Evolutionary conservation across 2,329 filamentous ascomycete species (phyloP), one percentile per base, ranked within the genome.

Genomic region (Dothideomycetes sp.): DNA sequence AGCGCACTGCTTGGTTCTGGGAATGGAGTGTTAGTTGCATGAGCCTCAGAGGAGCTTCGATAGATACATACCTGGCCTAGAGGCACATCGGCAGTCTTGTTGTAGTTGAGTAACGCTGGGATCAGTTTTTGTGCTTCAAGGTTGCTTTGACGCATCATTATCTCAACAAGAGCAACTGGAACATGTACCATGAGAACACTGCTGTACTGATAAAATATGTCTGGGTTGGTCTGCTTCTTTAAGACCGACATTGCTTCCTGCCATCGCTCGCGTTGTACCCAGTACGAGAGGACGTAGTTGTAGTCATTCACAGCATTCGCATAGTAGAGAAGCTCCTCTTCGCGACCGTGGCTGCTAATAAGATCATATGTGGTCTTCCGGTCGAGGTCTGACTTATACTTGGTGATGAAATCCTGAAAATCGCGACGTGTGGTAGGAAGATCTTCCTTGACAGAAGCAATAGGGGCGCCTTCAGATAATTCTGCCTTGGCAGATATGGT

Each of bases 251-350:
- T 68, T 2, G 87, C 86, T 52, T 95, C 87, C 4, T 68, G 64
- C 91, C 91, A 98, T 51, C 84, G 77, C 62, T 96, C 91, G 44
- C 89, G 75, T 61, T 96, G 91, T 14, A 96, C 82, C 91, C 91
- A 98, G 61, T 98, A 98, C 8, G 85, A 84, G 11, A 98, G 68
- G 16, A 96, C 87, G 55, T 94, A 98, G 57, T 93, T 85, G 64
- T 91, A 87, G 59, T 98, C 91, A 52, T 89, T 83, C 34, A 93
- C 73, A 5, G 83, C 77, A 43, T 82, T 91, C 15, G 91, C 91
- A 62, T 88, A 98, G 63, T 80, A 91, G 0, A 98, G 70, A 3
- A 98, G 69, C 58, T 98, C 91, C 50, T 89, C 81, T 62, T 98
- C 91, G 42, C 91, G 75, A 12, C 89, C 91, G 57, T 98, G 91